Conservation (phyloP, 2,329 filamentous ascomycete species). For the Alternaria sp. region DNA sequence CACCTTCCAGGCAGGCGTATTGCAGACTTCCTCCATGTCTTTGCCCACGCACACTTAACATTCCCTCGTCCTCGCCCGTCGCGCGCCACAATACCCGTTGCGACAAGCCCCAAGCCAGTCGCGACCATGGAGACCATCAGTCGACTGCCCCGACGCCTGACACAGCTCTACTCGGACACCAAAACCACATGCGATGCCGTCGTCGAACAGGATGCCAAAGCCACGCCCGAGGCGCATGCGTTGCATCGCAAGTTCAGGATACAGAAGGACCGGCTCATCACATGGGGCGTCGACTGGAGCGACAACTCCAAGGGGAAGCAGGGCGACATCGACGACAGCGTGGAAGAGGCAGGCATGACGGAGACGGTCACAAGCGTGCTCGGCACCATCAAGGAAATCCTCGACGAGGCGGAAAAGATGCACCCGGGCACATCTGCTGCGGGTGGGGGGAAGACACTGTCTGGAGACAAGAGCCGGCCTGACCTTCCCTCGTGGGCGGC, state of each 20-base stretch:
- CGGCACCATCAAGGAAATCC: conserved; percentile 80
- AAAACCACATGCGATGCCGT: conserved; percentile 80
- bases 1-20: conserved; percentile 41
- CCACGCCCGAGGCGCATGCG: conserved; percentile 72
- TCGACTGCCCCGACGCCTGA: conserved; percentile 53
- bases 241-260: conserved; percentile 80
- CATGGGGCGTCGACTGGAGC: conserved; percentile 83
- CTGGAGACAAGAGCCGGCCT: conserved; percentile 50
- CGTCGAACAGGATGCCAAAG: conserved; percentile 65
- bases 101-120: conserved; percentile 8
- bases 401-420: conserved; percentile 77
- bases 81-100: conserved; percentile 15
- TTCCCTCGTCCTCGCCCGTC: conserved; percentile 13
- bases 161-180: conserved; percentile 77
- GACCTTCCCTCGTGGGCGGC: conserved; percentile 55
- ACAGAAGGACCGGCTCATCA: conserved; percentile 79
- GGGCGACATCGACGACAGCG: conserved; percentile 75
- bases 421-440: conserved; percentile 61
- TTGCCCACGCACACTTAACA: conserved; percentile 17
- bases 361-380: conserved; percentile 81
- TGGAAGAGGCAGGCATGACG: conserved; percentile 72
- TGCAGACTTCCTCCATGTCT: conserved; percentile 34
- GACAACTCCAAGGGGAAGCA: conserved; percentile 67
- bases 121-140: conserved; percentile 49
- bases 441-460: conserved; percentile 42